Percentiles rank a stretch among this genome's conserved stretches.
These are phyloP conservation scores for Euclidium syriacum DNA, from an alignment of 345 rosid species.

Conservation along the genomic window DNA sequence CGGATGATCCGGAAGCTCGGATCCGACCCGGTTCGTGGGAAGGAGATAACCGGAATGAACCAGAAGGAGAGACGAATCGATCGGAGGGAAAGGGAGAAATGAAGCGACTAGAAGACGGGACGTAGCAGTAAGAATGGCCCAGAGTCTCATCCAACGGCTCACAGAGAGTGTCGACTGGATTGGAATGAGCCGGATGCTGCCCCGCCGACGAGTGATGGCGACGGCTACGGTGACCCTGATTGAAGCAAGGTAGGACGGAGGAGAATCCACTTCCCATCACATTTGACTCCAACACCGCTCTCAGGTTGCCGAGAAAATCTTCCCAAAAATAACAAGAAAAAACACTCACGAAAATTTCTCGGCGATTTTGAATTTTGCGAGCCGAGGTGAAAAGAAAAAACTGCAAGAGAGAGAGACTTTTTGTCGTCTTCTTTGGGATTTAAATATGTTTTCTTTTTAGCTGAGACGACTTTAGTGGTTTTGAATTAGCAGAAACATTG, in stretches of 20 bases:
- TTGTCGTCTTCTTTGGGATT: conserved; percentile 29
- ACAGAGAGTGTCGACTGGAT: conserved; percentile 39
- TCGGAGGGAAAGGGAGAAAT: conserved; percentile 81
- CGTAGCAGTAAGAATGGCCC: conserved; percentile 96
- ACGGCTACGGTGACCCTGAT: conserved; percentile 43
- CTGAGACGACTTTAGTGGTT: conserved; percentile 41
- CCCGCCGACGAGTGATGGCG: conserved; percentile 27
- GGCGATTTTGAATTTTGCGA: conserved; percentile 21
- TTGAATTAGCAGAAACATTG: conserved; percentile 25
- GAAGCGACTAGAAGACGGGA: conserved; percentile 84
- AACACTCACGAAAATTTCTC: background rate
- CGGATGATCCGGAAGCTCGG: conserved; percentile 35
- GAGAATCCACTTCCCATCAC: conserved; percentile 99
- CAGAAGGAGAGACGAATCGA: conserved; percentile 80
- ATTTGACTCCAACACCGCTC: conserved; percentile 50
- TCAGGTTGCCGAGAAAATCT: conserved; percentile 32
- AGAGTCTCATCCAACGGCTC: conserved; percentile 89
- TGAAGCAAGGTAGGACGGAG: conserved; percentile 66
- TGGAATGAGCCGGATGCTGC: conserved; percentile 22
- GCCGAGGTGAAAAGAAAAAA: conserved; percentile 7
- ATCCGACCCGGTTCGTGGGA: conserved; percentile 44
- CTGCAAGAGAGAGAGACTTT: conserved; percentile 10
- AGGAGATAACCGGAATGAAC: conserved; percentile 87
- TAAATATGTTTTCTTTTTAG: conserved; percentile 32
- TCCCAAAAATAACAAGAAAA: background rate